phyloP scores from a whole-genome alignment of 139 green algal genomes.

The Asterochloris erici region DNA sequence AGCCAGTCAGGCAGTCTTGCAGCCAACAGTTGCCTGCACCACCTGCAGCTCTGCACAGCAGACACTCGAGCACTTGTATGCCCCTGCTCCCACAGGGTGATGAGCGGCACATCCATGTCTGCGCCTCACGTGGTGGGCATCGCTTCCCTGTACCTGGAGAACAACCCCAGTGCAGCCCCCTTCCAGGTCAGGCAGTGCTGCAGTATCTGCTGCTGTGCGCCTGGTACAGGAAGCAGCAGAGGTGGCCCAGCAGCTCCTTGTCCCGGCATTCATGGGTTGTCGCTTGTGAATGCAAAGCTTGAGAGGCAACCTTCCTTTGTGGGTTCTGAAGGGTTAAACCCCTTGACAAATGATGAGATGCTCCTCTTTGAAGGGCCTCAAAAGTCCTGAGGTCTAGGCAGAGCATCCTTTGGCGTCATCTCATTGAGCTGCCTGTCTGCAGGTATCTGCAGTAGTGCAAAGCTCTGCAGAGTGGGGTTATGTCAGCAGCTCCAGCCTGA shows the following conservation, averaged over 20 bases:
- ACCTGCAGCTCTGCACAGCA: too few species aligned
- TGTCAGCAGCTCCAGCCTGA: neutral
- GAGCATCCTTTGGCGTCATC: neutral
- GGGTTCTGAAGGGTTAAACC: neutral
- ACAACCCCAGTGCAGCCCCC: slow-evolving; percentile 20
- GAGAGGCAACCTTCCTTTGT: neutral
- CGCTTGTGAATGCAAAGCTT: too few species aligned
- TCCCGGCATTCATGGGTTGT: too few species aligned
- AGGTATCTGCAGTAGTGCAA: neutral
- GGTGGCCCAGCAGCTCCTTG: too few species aligned
- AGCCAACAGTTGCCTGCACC: neutral
- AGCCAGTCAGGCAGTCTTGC: too few species aligned
- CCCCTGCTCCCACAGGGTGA: neutral
- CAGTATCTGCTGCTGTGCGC: too few species aligned
- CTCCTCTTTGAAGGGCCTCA: too few species aligned
- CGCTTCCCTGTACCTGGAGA: slow-evolving; percentile 51
- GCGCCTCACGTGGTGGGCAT: slow-evolving; percentile 58
- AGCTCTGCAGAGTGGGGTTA: slow-evolving; percentile 4
- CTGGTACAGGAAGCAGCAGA: too few species aligned
- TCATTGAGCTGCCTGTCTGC: neutral
- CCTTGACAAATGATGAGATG: too few species aligned
- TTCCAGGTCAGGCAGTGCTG: slow-evolving; percentile 1
- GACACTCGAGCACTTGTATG: too few species aligned
- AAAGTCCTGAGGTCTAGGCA: too few species aligned
- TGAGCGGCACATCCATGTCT: slow-evolving; percentile 49